phyloP scores from a whole-genome alignment of 1,284 basidiomycete species.

The Tilletia horrida region DNA sequence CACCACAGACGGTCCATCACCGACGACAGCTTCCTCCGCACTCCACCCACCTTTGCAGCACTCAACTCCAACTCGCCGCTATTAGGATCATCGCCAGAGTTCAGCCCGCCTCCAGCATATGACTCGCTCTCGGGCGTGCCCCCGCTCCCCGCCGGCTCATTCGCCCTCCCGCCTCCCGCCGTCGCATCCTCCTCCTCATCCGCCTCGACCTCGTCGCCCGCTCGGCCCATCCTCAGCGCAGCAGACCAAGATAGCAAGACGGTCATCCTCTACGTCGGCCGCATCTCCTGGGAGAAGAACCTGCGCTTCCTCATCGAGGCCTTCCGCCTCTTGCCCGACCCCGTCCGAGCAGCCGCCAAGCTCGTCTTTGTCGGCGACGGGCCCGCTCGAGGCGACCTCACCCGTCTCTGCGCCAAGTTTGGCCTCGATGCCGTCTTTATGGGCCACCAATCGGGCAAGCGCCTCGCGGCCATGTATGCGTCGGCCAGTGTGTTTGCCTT shows the following conservation, averaged over 20 bases:
- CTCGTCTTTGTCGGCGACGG: conserved; percentile 64
- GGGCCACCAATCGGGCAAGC: conserved; percentile 58
- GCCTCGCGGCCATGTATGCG: conserved; percentile 58
- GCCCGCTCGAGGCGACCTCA: conserved; percentile 59
- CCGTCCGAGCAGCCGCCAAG: conserved; percentile 55
- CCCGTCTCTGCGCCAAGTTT: conserved; percentile 57
- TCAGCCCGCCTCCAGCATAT: conserved; percentile 50
- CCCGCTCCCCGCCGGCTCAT: conserved; percentile 30
- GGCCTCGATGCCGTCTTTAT: conserved; percentile 60
- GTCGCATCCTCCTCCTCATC: conserved; percentile 26
- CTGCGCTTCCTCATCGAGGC: conserved; percentile 61
- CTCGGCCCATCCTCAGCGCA: conserved; percentile 22
- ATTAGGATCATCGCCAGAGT: conserved; percentile 36
- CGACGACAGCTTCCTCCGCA: conserved; percentile 55
- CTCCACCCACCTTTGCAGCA: conserved; percentile 48
- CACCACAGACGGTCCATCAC: conserved; percentile 25
- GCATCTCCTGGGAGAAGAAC: conserved; percentile 63
- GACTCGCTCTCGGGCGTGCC: conserved; percentile 46
- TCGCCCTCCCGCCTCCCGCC: conserved; percentile 42
- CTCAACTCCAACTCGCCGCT: conserved; percentile 20
- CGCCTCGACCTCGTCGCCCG: conserved; percentile 13
- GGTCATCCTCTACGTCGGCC: conserved; percentile 57
- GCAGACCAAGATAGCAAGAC: conserved; percentile 39
- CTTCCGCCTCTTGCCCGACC: conserved; percentile 54
- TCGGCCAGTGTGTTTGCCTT: conserved; percentile 62